phyloP scores from a whole-genome alignment of 169 alveolate genomes.

The Plasmodium vinckei region DNA sequence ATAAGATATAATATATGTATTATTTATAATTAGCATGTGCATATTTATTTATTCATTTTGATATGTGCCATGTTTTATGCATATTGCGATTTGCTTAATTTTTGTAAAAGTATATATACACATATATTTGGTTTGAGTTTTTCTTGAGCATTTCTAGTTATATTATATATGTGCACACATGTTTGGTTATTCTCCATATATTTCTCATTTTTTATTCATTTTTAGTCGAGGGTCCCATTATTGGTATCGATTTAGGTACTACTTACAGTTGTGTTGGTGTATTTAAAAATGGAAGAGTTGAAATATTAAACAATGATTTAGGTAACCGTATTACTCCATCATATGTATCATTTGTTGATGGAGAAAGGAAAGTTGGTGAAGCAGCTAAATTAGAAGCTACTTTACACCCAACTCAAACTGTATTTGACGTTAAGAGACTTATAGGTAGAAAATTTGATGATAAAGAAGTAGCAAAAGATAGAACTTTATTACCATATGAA shows the following conservation, averaged over 20 bases:
- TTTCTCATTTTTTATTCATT: not conserved
- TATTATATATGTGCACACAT: not conserved
- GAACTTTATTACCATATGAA: conserved; percentile 95
- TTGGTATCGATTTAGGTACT: conserved; percentile 99
- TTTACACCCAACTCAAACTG: conserved; percentile 96
- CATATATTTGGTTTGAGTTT: too few relatives aligned
- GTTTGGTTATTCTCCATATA: not conserved
- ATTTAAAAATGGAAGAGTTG: conserved; percentile 97
- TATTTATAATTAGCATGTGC: not conserved
- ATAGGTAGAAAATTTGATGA: conserved; percentile 98
- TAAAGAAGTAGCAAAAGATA: conserved; percentile 95
- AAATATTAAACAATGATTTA: conserved; percentile 94
- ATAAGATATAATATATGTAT: not conserved
- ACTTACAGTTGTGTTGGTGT: conserved; percentile 99
- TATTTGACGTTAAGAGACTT: conserved; percentile 98
- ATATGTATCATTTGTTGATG: conserved; percentile 98
- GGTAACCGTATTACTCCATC: conserved; percentile 99
- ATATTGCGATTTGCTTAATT: too few relatives aligned
- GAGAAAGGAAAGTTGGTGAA: conserved; percentile 96
- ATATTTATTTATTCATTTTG: not conserved
- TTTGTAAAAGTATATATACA: too few relatives aligned
- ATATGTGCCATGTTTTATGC: not conserved
- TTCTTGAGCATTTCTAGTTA: too few relatives aligned
- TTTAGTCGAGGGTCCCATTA: conserved; percentile 94
- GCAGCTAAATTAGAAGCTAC: conserved; percentile 99